These are phyloP conservation scores for Crithidia expoeki DNA, from an alignment of 208 protist species.

Conservation along the genomic window DNA sequence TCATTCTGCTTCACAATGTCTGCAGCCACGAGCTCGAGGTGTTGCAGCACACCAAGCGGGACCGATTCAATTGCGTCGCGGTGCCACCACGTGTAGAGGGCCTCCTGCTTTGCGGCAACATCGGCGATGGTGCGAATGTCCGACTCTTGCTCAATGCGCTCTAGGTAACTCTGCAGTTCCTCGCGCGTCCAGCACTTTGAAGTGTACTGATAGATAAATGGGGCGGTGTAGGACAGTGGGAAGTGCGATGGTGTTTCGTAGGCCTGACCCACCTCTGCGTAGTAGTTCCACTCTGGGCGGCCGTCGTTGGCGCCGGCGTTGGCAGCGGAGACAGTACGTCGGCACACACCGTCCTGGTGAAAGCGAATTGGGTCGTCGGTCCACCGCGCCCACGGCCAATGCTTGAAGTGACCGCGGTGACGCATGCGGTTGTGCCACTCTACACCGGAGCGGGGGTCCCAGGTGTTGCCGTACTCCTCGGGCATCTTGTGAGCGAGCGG, in stretches of 20 bases:
- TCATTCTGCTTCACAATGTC: constrained; percentile 68
- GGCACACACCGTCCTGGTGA: constrained; percentile 49
- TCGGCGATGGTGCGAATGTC: constrained; percentile 57
- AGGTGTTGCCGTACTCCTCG: constrained; percentile 82
- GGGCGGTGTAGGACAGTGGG: constrained; percentile 61
- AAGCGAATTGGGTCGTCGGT: constrained; percentile 74
- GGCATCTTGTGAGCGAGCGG: constrained; percentile 72
- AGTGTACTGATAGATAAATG: constrained; percentile 83
- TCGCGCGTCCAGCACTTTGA: constrained; percentile 56
- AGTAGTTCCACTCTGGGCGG: constrained; percentile 78
- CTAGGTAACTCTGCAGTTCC: constrained; percentile 51
- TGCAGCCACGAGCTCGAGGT: constrained; percentile 57
- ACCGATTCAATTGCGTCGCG: constrained; percentile 27
- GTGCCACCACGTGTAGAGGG: constrained; percentile 34
- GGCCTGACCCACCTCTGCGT: constrained; percentile 68
- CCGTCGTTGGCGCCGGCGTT: constrained; percentile 50
- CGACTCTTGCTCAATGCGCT: constrained; percentile 47
- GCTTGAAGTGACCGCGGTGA: constrained; percentile 63
- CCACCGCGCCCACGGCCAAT: constrained; percentile 81
- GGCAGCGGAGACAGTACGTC: constrained; percentile 52
- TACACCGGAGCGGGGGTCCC: constrained; percentile 69
- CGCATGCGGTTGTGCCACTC: constrained; percentile 84
- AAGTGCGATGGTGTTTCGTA: constrained; percentile 74
- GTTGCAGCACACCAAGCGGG: constrained; percentile 60
- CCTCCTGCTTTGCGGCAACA: constrained; percentile 25